Evolutionary conservation across 208 protist species (phyloP).

Genomic region (Plasmodiophora brassicae): DNA sequence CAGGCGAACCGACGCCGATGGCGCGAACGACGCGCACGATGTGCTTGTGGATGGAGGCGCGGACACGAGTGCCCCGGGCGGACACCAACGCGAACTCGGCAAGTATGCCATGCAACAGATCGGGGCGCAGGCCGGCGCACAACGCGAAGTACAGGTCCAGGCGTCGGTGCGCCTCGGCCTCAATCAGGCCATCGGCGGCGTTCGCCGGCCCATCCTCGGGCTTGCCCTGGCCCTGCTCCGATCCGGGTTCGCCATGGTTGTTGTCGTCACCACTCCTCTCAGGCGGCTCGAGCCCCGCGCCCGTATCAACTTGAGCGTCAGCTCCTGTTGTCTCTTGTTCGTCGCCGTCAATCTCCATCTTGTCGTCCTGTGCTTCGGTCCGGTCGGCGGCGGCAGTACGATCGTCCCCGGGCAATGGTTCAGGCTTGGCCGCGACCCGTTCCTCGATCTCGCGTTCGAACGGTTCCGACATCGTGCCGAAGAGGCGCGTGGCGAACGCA

Average conservation of each 20-base stretch:
- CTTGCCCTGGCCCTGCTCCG: no score
- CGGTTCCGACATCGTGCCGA: not conserved
- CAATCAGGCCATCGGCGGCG: not conserved
- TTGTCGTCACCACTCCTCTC: no score
- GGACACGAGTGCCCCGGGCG: not conserved
- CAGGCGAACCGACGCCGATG: not conserved
- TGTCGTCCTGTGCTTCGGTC: not conserved
- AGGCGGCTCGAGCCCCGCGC: no score
- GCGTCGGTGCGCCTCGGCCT: not conserved
- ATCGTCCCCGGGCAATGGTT: not conserved
- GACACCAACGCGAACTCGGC: constrained; percentile 1
- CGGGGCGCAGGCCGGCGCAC: not conserved
- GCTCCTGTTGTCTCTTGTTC: no score
- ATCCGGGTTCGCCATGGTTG: no score
- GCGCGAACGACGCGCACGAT: not conserved
- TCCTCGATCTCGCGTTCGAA: not conserved
- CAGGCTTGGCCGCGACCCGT: not conserved
- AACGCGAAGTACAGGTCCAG: constrained; percentile 22
- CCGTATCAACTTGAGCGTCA: no score
- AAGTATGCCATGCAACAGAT: not conserved
- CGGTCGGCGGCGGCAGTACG: not conserved
- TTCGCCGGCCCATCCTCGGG: no score
- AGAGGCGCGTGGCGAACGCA: not conserved
- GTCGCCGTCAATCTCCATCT: not conserved
- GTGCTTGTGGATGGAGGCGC: not conserved